Evolutionary conservation across 257 asterid genomes (phyloP).

Genomic region (Ilex asprella): DNA sequence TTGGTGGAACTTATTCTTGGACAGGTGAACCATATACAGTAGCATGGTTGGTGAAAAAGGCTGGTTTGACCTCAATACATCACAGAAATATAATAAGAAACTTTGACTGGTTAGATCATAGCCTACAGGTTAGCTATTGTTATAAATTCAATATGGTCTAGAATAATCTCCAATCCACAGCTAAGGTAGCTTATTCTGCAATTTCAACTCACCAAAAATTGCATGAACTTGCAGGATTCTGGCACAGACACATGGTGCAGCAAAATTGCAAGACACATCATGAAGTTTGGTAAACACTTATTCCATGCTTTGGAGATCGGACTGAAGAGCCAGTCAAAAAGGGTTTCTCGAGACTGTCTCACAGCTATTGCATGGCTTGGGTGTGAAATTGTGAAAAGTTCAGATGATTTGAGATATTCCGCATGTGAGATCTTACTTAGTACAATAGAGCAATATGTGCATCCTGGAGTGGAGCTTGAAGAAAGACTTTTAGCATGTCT

Average conservation of each 20-base stretch:
- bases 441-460: constrained; percentile 61
- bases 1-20: constrained; percentile 91
- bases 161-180: neutral
- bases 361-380: constrained; percentile 77
- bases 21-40: constrained; percentile 73
- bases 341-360: constrained; percentile 67
- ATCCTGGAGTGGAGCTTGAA: constrained; percentile 87
- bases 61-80: constrained; percentile 52
- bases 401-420: constrained; percentile 56
- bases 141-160: constrained; percentile 2
- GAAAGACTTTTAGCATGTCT: constrained; percentile 85
- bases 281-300: constrained; percentile 45
- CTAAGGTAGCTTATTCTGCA: constrained; percentile 6
- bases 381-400: constrained; percentile 61
- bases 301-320: constrained; percentile 70
- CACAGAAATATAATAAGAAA: constrained; percentile 70
- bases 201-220: neutral
- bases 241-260: constrained; percentile 74
- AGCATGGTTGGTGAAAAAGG: constrained; percentile 70
- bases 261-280: constrained; percentile 46
- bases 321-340: constrained; percentile 49
- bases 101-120: constrained; percentile 56
- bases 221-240: constrained; percentile 38
- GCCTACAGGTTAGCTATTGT: constrained; percentile 45
- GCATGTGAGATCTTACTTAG: constrained; percentile 69